Conservation (phyloP, 106 monocot genomes). For the Dendrobium catenatum region DNA sequence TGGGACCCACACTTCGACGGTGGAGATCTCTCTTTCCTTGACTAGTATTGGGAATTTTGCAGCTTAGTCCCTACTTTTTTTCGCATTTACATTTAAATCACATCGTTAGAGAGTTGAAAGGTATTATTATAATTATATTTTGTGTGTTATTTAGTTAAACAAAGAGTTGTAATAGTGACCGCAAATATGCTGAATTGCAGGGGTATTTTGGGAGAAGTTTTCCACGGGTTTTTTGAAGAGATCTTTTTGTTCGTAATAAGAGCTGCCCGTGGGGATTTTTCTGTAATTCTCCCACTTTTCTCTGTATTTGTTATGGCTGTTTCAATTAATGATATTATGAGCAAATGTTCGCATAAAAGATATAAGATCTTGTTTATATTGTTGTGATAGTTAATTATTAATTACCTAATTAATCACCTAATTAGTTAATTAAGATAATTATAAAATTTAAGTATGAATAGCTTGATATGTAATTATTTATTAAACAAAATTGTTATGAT, state of each 20-base stretch:
- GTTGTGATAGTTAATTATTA: no score
- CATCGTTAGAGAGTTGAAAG: background rate
- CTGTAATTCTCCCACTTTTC: background rate
- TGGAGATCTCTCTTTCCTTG: slow-evolving; percentile 11
- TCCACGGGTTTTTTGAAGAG: background rate
- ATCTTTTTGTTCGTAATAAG: background rate
- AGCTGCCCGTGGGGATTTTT: slow-evolving; percentile 5
- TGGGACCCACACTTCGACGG: slow-evolving; percentile 21
- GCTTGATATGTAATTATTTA: no score
- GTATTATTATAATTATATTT: background rate
- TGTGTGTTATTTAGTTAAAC: background rate
- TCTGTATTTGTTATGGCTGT: background rate
- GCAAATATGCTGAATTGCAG: background rate
- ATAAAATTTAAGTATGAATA: no score
- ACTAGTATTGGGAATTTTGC: background rate
- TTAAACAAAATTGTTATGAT: no score
- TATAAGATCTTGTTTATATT: no score
- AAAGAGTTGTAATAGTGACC: background rate
- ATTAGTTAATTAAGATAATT: no score
- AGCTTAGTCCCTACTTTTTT: background rate
- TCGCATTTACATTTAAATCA: background rate
- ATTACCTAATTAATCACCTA: no score
- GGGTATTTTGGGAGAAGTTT: background rate
- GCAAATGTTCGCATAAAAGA: no score
- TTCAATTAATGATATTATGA: background rate